Evolutionary conservation across 1,139 yeast genomes (phyloP).

Genomic region (Kluyveromyces sp.): DNA sequence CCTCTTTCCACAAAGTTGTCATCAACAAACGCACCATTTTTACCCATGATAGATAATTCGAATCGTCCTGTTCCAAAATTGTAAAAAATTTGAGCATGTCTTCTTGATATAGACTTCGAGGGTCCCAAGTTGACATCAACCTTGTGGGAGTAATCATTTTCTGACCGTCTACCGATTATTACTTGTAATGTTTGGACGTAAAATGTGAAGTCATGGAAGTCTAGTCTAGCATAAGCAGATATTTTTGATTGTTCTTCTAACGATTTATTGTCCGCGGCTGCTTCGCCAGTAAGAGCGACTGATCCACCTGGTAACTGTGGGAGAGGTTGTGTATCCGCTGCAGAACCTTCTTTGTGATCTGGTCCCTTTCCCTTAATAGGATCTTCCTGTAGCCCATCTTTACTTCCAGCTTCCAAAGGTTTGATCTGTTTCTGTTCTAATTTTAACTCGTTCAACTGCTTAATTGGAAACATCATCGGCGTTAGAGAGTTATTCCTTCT

Average conservation of each 20-base stretch:
- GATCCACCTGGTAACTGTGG: not conserved
- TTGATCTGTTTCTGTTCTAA: slow-evolving; percentile 5
- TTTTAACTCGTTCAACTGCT: slow-evolving; percentile 10
- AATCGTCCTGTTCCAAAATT: slow-evolving; percentile 92
- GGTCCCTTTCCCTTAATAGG: no score
- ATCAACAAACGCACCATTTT: slow-evolving; percentile 94
- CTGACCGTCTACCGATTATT: slow-evolving; percentile 79
- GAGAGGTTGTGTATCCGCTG: not conserved
- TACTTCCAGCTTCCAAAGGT: not conserved
- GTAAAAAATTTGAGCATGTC: slow-evolving; percentile 91
- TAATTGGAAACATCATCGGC: slow-evolving; percentile 25
- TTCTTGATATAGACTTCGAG: slow-evolving; percentile 82
- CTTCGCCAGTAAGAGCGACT: not conserved
- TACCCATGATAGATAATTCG: slow-evolving; percentile 81
- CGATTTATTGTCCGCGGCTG: not conserved
- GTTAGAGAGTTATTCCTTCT: slow-evolving; percentile 24
- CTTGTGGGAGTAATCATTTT: slow-evolving; percentile 51
- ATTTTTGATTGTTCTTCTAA: slow-evolving; percentile 44
- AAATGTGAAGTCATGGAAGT: slow-evolving; percentile 86
- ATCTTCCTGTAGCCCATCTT: no score
- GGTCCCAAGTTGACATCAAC: slow-evolving; percentile 90
- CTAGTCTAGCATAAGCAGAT: slow-evolving; percentile 89
- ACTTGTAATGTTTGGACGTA: slow-evolving; percentile 95
- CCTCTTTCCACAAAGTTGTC: slow-evolving; percentile 83
- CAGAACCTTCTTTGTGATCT: no score